A percentile compares a stretch with the other conserved stretches of the same genome.
Conservation (phyloP, 2,329 filamentous ascomycete species). For the Colletotrichum tropicicola region DNA sequence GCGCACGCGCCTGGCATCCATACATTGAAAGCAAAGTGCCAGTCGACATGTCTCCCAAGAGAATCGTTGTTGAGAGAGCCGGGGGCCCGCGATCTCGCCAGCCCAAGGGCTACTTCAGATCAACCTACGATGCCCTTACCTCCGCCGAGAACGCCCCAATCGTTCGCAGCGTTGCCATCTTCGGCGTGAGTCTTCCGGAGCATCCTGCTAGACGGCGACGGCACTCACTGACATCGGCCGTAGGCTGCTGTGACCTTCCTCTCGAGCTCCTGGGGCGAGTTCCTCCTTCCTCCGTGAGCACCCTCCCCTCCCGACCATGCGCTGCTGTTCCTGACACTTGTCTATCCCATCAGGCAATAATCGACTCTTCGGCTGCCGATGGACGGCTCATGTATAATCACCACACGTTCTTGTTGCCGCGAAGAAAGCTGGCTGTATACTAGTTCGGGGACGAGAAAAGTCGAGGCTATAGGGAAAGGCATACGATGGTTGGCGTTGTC, state of each 20-base stretch:
- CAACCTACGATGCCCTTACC: slow-evolving; percentile 70
- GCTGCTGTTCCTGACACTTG: background rate
- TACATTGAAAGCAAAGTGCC: slow-evolving; percentile 4
- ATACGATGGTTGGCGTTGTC: slow-evolving; percentile 2
- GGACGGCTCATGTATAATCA: slow-evolving; percentile 25
- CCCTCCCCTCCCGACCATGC: background rate
- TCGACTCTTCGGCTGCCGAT: slow-evolving; percentile 1
- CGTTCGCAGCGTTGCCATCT: slow-evolving; percentile 73
- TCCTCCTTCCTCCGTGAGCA: slow-evolving; percentile 71
- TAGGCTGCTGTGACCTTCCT: slow-evolving; percentile 74
- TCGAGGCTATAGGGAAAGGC: slow-evolving; percentile 22
- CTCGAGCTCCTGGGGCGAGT: slow-evolving; percentile 73
- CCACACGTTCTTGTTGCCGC: slow-evolving; percentile 24
- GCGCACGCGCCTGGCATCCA: background rate
- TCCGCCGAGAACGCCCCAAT: slow-evolving; percentile 74
- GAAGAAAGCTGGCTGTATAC: slow-evolving; percentile 28
- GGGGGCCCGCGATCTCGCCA: slow-evolving; percentile 50
- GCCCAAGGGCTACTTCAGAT: slow-evolving; percentile 63
- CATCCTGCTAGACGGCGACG: background rate
- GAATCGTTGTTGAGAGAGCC: slow-evolving; percentile 61
- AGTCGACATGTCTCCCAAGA: slow-evolving; percentile 70
- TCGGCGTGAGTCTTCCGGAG: slow-evolving; percentile 64
- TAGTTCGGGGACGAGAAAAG: slow-evolving; percentile 18
- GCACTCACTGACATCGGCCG: slow-evolving; percentile 18
- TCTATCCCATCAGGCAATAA: slow-evolving; percentile 24